Evolutionary conservation across 139 green algal species (phyloP).

Genomic region (Haematococcus sp.): DNA sequence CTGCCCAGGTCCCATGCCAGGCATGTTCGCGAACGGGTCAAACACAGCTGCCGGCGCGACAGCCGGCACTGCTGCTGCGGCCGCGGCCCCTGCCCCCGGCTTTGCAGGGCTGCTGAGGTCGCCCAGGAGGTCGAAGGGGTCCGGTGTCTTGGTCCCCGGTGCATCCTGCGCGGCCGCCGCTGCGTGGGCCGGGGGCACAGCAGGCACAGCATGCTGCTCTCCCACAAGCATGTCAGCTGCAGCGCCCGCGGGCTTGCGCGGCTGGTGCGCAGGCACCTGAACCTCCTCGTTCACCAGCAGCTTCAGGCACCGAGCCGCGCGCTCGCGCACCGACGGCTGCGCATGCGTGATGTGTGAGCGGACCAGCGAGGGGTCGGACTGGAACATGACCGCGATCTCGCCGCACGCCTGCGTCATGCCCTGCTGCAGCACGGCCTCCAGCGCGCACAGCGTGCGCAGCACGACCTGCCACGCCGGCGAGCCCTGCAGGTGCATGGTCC

Average conservation of each 20-base stretch:
- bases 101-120: neutral
- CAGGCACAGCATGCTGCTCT: neutral
- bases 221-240: neutral
- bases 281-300: slow-evolving; percentile 19
- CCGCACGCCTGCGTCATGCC: slow-evolving; percentile 51
- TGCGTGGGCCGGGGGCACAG: neutral
- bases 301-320: slow-evolving; percentile 12
- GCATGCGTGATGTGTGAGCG: slow-evolving; percentile 19
- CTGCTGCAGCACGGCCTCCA: slow-evolving; percentile 66
- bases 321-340: slow-evolving; percentile 49
- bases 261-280: neutral
- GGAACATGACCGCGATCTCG: slow-evolving; percentile 76
- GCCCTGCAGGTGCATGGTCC: neutral
- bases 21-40: slow-evolving; percentile 9
- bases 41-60: neutral
- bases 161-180: neutral
- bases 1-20: neutral
- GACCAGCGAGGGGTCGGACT: slow-evolving; percentile 50
- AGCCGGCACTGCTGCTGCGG: neutral
- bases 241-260: neutral
- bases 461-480: slow-evolving; percentile 55
- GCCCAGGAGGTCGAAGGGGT: slow-evolving; percentile 3
- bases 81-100: neutral
- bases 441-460: slow-evolving; percentile 65
- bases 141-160: neutral